Conservation (phyloP, 2,329 filamentous ascomycete species). For the Alternaria triticimaculans region DNA sequence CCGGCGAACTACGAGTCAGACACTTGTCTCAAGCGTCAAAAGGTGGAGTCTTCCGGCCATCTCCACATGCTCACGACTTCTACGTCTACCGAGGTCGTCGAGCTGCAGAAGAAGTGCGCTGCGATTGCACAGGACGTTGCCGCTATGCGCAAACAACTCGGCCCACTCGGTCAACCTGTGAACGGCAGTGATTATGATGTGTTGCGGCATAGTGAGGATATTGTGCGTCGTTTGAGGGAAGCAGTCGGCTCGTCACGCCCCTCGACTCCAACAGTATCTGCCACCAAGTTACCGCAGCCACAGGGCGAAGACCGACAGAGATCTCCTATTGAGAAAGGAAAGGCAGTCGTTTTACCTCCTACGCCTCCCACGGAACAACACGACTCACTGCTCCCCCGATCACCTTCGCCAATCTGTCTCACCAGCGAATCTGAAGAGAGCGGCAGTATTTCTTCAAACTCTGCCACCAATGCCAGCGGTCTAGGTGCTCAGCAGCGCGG, state of each 20-base stretch:
- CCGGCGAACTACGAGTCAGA: not conserved
- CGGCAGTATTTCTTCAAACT: not conserved
- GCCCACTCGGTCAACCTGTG: not conserved
- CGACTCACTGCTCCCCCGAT: not conserved
- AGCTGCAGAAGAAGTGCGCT: not conserved
- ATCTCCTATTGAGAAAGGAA: not conserved
- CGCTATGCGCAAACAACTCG: not conserved
- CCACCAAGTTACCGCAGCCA: not conserved
- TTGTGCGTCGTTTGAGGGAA: not conserved
- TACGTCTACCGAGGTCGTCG: not conserved
- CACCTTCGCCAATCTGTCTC: not conserved
- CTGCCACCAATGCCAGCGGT: not conserved
- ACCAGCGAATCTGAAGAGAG: not conserved
- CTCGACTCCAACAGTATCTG: not conserved
- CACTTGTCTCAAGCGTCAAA: slow-evolving; percentile 1
- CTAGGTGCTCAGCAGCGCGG: not conserved
- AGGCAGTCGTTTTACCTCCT: not conserved
- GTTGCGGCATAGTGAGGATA: not conserved
- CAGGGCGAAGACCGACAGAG: not conserved
- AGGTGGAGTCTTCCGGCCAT: not conserved
- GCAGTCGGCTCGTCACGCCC: not conserved
- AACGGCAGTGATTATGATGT: not conserved
- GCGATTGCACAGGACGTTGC: not conserved
- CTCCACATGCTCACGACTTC: not conserved
- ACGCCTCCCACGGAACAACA: not conserved